phyloP scores from a whole-genome alignment of 768 basidiomycete species.

The Sutorius australiensis region DNA sequence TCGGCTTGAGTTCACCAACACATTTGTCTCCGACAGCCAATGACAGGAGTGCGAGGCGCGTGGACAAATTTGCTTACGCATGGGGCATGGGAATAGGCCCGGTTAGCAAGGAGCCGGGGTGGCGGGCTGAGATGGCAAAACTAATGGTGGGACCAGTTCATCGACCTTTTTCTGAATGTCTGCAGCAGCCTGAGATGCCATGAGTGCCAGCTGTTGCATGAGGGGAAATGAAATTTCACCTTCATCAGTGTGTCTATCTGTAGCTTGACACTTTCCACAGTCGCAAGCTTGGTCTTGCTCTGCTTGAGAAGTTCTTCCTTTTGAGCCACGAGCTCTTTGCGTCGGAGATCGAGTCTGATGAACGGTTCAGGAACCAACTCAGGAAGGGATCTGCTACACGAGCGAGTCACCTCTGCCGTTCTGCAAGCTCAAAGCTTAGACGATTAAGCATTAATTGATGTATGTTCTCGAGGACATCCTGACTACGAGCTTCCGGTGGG shows the following conservation, averaged over 20 bases:
- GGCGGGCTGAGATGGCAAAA: slow-evolving; percentile 29
- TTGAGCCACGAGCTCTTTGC: slow-evolving; percentile 61
- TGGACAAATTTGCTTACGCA: slow-evolving; percentile 3
- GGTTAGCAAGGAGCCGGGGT: slow-evolving; percentile 26
- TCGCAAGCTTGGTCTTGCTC: slow-evolving; percentile 67
- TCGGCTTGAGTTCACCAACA: slow-evolving; percentile 3
- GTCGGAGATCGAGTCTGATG: slow-evolving; percentile 64
- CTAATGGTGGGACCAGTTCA: slow-evolving; percentile 50
- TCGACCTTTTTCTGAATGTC: slow-evolving; percentile 76
- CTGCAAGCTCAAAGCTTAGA: slow-evolving; percentile 80
- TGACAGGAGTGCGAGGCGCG: not conserved
- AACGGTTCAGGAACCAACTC: slow-evolving; percentile 2
- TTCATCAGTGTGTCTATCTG: slow-evolving; percentile 77
- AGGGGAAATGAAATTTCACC: slow-evolving; percentile 35
- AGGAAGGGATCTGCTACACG: slow-evolving; percentile 1
- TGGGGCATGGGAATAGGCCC: not conserved
- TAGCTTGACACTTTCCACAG: slow-evolving; percentile 72
- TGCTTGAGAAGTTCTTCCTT: slow-evolving; percentile 81
- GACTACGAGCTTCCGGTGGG: slow-evolving; percentile 60
- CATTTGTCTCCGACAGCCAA: slow-evolving; percentile 4
- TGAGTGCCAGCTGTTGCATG: slow-evolving; percentile 4
- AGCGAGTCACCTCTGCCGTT: slow-evolving; percentile 71
- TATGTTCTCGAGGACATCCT: slow-evolving; percentile 58
- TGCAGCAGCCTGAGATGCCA: slow-evolving; percentile 50
- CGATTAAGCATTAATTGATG: slow-evolving; percentile 88